Evolutionary conservation across 495 filamentous ascomycete species (phyloP), one percentile per base, ranked within the genome.

Genomic region (Sphaerosporella brunnea): DNA sequence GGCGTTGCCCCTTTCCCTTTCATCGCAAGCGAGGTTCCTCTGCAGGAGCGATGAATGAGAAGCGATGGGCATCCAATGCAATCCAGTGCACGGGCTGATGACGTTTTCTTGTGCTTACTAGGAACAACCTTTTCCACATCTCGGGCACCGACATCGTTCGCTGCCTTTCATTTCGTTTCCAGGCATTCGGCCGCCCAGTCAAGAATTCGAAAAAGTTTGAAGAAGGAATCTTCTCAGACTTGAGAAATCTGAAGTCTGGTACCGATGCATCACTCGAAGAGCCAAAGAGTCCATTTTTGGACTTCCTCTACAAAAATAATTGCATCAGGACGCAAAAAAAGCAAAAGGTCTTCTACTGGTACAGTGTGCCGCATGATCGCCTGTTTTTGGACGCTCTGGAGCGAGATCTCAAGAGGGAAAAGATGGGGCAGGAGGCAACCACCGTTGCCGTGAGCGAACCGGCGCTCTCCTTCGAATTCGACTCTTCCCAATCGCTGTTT

Each of bases 201-300:
- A 96, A 95, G 74, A 97, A 97, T 69, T 92, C 92, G 25, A 97
- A 97, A 69, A 97, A 97, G 65, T 97, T 97, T 63, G 90, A 97
- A 65, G 90, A 97, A 63, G 90, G 90, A 51, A 96, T 97, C 65
- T 97, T 97, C 69, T 97, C 90, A 26, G 90, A 97, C 62, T 70
- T 97, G 64, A 84, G 90, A 63, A 97, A 97, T 61, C 72, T 97
- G 51, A 97, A 97, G 66, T 87, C 90, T 47, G 90, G 90, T 43
- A 95, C 86, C 59, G 90, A 97, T 72, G 90, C 90, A n/a, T 93
- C 88, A 20, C 78, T 97, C 30, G 90, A 97, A 67, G 90, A 97
- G 65, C 90, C 90, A 28, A 97, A 97, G 72, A 95, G 88, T 68
- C 76, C 83, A 1, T 97, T 97, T 68, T 74, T 97, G 42, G 90